Evolutionary conservation across 129 eudicot genomes (phyloP).

Genomic region (Artemisia annua): DNA sequence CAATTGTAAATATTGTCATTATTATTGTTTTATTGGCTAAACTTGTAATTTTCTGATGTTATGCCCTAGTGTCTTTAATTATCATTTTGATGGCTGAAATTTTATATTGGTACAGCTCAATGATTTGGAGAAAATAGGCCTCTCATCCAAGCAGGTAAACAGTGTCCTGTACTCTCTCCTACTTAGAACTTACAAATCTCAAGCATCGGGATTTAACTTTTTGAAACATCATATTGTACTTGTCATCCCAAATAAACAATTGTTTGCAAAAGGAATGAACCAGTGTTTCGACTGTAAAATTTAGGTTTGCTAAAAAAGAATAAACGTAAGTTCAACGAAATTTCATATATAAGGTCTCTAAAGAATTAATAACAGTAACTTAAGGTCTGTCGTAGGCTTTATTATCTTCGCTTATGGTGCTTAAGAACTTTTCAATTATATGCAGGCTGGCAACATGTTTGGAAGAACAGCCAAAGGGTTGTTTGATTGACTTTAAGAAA

Average conservation of each 20-base stretch:
- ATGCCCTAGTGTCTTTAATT: not conserved
- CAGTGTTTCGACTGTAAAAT: no score
- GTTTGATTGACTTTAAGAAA: constrained; percentile 33
- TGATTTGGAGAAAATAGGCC: constrained; percentile 92
- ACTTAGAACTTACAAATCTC: no score
- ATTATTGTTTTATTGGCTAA: not conserved
- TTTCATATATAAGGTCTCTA: no score
- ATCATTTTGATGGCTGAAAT: not conserved
- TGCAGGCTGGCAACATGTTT: constrained; percentile 79
- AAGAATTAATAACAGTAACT: not conserved
- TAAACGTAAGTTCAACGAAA: no score
- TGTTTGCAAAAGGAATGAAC: not conserved
- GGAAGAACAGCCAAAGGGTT: constrained; percentile 77
- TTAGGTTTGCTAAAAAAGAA: no score
- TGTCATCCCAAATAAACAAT: not conserved
- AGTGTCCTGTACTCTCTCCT: not conserved
- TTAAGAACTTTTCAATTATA: not conserved
- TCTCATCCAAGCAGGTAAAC: constrained; percentile 82
- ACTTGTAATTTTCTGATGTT: no score
- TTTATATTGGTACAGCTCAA: constrained; percentile 51
- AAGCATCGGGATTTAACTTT: not conserved
- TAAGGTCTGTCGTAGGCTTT: not conserved
- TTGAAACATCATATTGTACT: not conserved
- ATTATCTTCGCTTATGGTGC: not conserved
- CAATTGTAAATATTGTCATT: not conserved